Evolutionary conservation across 23 red algal genomes (phyloP).

Genomic region (Gracilaria gracilis): DNA sequence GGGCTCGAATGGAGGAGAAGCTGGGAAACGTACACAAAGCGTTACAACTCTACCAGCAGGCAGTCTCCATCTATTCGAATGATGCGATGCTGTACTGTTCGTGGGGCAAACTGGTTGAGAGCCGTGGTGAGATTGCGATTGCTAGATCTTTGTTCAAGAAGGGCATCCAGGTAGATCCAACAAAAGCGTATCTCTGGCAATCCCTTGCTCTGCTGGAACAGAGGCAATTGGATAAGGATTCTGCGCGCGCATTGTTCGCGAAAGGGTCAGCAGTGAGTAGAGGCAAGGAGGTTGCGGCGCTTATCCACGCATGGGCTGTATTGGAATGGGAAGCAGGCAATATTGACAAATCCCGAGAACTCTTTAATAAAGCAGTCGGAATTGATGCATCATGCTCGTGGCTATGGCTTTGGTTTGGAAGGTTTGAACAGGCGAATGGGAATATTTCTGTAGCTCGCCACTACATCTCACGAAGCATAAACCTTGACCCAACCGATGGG

Average conservation of each 20-base stretch:
- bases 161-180: conserved; percentile 68
- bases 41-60: conserved; percentile 61
- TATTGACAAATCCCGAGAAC: conserved; percentile 69
- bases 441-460: conserved; percentile 73
- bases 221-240: conserved; percentile 49
- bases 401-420: conserved; percentile 90
- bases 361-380: conserved; percentile 82
- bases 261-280: conserved; percentile 69
- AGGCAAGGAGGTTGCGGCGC: conserved; percentile 73
- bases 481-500: conserved; percentile 79
- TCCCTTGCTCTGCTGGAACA: conserved; percentile 82
- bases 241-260: conserved; percentile 74
- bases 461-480: conserved; percentile 91
- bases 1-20: conserved; percentile 97
- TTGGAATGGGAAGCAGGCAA: conserved; percentile 91
- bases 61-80: conserved; percentile 65
- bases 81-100: conserved; percentile 91
- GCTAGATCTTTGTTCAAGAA: conserved; percentile 72
- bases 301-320: conserved; percentile 93
- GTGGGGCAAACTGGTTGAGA: conserved; percentile 77
- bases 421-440: conserved; percentile 66
- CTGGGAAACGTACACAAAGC: conserved; percentile 57
- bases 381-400: conserved; percentile 73
- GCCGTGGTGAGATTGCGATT: conserved; percentile 57
- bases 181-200: conserved; percentile 86